Base-by-base conservation (phyloP, 257 asterid genomes). In the Solanum medicagineum region DNA sequence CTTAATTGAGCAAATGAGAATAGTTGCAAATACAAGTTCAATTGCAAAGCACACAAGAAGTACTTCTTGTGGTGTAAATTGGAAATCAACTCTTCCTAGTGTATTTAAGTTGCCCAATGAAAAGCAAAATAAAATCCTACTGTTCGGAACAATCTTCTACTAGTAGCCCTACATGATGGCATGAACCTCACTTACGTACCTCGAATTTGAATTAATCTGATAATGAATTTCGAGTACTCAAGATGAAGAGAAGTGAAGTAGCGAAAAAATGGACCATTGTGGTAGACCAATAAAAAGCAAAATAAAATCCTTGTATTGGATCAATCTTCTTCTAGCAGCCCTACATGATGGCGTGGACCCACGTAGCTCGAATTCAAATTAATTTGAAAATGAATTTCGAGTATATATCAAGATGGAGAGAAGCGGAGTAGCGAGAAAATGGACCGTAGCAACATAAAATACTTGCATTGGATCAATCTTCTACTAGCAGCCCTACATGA, bases 1-100 rank as follows among this genome's bases (percentile, higher is more conserved):
- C 4, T 83, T 94, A 90, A 92, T 94, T 42, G 93, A 94, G 91
- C 93, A 91, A 47, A 92, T 94, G 95, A 94, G 97, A 81, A 85
- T 87, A 65, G 96, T 91, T 65, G 98, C 93, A 4, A 88, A 87
- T 47, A 56, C 92, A 26, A 91, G 55, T 73, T 84, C 88, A 29
- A 19, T 80, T 32, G 8, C 87, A 6, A 86, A 62, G 80, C 85
- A 86, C 36, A 74, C 19, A 9, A 89, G 65, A 83, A 59, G 82
- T 16, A 53, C 83, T 14, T 63, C 86, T n/a, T 89, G 91, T 88
- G 91, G 90, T 13, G 80, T 86, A 26, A 87, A 56, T 53, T 87
- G 83, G 90, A 89, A 85, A 73, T 88, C 89, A 6, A 77, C 80
- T 80, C 83, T 83, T 15, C 59, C 88, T 16, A 87, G 86, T 77